These are phyloP conservation scores for Massarina eburnea DNA, from an alignment of 2,329 filamentous ascomycete genomes.

Conservation along the genomic window DNA sequence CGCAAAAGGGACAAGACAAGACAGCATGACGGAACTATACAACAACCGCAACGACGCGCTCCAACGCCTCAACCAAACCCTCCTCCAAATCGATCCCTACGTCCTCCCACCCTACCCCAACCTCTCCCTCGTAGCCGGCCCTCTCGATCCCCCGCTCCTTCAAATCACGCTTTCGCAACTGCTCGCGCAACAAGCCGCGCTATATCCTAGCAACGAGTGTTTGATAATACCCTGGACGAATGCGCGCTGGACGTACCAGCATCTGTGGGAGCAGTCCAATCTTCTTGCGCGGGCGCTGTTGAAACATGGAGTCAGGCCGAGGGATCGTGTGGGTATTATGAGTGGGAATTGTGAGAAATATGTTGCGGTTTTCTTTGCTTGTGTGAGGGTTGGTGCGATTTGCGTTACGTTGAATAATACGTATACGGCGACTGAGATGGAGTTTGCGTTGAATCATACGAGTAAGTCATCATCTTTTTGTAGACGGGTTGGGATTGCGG, in stretches of 20 bases:
- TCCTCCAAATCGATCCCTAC: slow-evolving; percentile 42
- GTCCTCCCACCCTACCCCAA: slow-evolving; percentile 43
- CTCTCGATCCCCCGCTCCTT: slow-evolving; percentile 67
- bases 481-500: no score
- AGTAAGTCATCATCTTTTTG: slow-evolving; percentile 49
- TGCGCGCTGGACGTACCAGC: slow-evolving; percentile 66
- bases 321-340: slow-evolving; percentile 75
- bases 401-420: slow-evolving; percentile 82
- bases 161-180: slow-evolving; percentile 73
- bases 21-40: slow-evolving; percentile 27
- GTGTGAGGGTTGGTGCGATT: slow-evolving; percentile 52
- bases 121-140: slow-evolving; percentile 66
- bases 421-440: slow-evolving; percentile 72
- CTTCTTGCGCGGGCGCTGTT: slow-evolving; percentile 54
- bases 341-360: slow-evolving; percentile 64
- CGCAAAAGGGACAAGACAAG: neutral
- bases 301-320: slow-evolving; percentile 65
- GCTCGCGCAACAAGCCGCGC: slow-evolving; percentile 68
- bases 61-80: slow-evolving; percentile 40
- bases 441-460: slow-evolving; percentile 70
- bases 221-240: slow-evolving; percentile 76
- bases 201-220: slow-evolving; percentile 67
- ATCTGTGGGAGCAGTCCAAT: slow-evolving; percentile 43
- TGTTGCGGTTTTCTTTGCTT: slow-evolving; percentile 70
- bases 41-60: slow-evolving; percentile 34